Evolutionary conservation across 2,329 filamentous ascomycete species (phyloP).

Genomic region (Colletotrichum musicola): DNA sequence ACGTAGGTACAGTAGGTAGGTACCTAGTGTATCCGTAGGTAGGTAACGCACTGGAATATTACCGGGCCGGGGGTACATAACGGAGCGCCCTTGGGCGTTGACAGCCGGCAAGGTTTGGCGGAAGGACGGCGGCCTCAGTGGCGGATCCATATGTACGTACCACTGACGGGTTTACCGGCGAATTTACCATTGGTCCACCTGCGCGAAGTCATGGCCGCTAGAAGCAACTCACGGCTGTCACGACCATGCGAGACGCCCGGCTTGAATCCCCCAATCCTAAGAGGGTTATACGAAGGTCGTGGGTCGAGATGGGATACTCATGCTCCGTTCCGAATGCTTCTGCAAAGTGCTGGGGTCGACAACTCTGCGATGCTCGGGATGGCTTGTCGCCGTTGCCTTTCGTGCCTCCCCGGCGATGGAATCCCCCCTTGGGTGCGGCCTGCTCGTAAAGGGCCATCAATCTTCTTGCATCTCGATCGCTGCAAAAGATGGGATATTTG

Average conservation of each 20-base stretch:
- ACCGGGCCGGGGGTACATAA: not conserved
- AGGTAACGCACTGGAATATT: constrained; percentile 6
- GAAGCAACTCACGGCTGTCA: not conserved
- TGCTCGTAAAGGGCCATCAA: not conserved
- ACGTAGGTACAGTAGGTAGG: not conserved
- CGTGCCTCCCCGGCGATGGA: not conserved
- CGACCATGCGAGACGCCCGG: constrained; percentile 3
- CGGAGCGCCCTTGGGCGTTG: constrained; percentile 23
- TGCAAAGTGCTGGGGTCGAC: not conserved
- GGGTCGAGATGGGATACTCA: not conserved
- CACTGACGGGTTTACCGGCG: constrained; percentile 15
- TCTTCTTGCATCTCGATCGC: not conserved
- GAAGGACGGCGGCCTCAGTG: not conserved
- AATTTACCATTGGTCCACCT: constrained; percentile 27
- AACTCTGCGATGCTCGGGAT: not conserved
- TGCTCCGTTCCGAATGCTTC: not conserved
- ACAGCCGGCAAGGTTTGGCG: constrained; percentile 10
- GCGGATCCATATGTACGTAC: not conserved
- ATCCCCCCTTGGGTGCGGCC: not conserved
- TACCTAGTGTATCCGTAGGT: not conserved
- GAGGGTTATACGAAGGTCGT: not conserved
- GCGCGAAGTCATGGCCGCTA: constrained; percentile 17
- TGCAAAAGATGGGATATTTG: no score
- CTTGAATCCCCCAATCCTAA: constrained; percentile 8
- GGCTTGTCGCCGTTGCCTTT: not conserved